Evolutionary conservation across 2,329 filamentous ascomycete species (phyloP).

Genomic region (Drechslerella dactyloides): DNA sequence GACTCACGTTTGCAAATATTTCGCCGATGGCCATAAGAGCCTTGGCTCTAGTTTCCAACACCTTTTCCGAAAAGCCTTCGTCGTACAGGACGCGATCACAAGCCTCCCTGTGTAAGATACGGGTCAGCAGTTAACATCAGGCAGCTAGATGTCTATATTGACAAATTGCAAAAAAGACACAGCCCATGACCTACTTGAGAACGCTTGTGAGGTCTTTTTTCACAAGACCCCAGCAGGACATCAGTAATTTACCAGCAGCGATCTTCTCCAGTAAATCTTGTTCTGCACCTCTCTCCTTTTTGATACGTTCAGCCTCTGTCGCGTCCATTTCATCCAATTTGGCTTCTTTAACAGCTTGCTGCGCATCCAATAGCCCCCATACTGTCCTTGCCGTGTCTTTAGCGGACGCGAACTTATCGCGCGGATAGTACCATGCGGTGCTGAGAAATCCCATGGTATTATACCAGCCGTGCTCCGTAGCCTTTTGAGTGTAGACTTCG

Average conservation of each 20-base stretch:
- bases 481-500: conserved; percentile 18
- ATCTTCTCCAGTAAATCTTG: conserved; percentile 29
- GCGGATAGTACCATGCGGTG: conserved; percentile 32
- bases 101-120: conserved; percentile 13
- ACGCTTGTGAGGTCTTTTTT: conserved; percentile 29
- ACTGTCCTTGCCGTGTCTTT: conserved; percentile 39
- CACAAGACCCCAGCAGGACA: conserved; percentile 34
- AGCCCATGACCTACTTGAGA: conserved; percentile 20
- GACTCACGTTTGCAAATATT: conserved; percentile 21
- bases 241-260: conserved; percentile 31
- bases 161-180: background rate
- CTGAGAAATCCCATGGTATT: conserved; percentile 20
- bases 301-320: conserved; percentile 22
- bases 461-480: conserved; percentile 29
- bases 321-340: conserved; percentile 18
- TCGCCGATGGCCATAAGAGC: conserved; percentile 26
- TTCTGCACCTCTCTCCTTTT: conserved; percentile 26
- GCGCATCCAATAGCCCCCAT: conserved; percentile 31
- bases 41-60: conserved; percentile 12
- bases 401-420: conserved; percentile 24
- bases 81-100: conserved; percentile 33
- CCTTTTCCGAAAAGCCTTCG: background rate
- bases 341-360: conserved; percentile 32
- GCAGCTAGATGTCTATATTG: background rate
- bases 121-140: background rate